Evolutionary conservation across 2,329 filamentous ascomycete genomes (phyloP).

Genomic region (Cadophora luteo-olivacea): DNA sequence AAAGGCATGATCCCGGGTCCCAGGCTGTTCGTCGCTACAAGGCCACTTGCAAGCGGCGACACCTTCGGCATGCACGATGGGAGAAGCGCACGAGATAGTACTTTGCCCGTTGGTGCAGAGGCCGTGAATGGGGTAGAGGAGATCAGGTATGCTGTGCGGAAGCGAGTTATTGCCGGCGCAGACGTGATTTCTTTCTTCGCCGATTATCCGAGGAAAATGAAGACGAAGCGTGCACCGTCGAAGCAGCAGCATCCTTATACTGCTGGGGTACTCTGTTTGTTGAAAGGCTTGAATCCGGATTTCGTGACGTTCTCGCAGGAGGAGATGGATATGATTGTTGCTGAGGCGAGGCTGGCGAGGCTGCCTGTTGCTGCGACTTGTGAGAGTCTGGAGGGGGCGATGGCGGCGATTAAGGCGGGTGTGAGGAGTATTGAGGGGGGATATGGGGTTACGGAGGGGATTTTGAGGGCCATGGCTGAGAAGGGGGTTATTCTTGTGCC

Average conservation of each 20-base stretch:
- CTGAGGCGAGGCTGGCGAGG: conserved; percentile 51
- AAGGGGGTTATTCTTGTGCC: conserved; percentile 58
- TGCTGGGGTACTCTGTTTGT: conserved; percentile 33
- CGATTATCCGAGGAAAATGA: conserved; percentile 52
- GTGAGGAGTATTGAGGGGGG: conserved; percentile 57
- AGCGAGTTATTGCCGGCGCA: conserved; percentile 55
- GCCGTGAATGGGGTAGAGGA: conserved; percentile 55
- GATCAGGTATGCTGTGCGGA: conserved; percentile 53
- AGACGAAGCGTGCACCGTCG: conserved; percentile 51
- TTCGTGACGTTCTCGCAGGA: conserved; percentile 54
- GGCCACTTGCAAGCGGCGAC: conserved; percentile 55
- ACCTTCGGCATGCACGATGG: conserved; percentile 57
- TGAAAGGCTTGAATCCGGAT: conserved; percentile 50
- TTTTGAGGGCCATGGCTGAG: conserved; percentile 52
- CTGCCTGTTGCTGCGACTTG: conserved; percentile 54
- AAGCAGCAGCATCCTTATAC: conserved; percentile 13
- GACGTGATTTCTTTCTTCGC: conserved; percentile 60
- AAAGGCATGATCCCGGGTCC: conserved; percentile 60
- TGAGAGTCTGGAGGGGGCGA: conserved; percentile 49
- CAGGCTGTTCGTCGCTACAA: conserved; percentile 61
- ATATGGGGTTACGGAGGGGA: conserved; percentile 47
- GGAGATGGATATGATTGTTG: conserved; percentile 57
- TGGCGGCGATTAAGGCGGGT: conserved; percentile 54
- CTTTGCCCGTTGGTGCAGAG: conserved; percentile 49
- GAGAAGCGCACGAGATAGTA: conserved; percentile 37